Evolutionary conservation across 257 asterid genomes (phyloP).

Genomic region (Lycium barbarum): DNA sequence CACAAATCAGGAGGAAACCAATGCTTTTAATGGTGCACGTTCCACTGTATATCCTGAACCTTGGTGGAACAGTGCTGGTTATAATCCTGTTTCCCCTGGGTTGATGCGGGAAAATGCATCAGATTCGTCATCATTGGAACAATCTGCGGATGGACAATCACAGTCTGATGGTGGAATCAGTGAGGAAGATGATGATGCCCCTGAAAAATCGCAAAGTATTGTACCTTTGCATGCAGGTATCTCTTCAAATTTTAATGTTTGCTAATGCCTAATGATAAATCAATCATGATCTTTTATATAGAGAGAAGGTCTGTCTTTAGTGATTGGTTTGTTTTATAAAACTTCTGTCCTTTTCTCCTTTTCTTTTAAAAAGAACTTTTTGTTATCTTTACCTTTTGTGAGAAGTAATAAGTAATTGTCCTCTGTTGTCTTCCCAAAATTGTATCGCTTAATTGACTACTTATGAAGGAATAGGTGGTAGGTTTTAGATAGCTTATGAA

Average conservation of each 20-base stretch:
- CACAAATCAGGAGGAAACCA: constrained; percentile 50
- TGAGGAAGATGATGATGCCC: constrained; percentile 63
- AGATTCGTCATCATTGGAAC: constrained; percentile 78
- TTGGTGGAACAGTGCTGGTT: constrained; percentile 61
- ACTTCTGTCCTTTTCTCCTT: no score
- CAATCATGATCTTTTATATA: neutral
- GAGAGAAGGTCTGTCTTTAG: neutral
- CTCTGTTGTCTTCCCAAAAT: neutral
- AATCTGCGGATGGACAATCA: constrained; percentile 68
- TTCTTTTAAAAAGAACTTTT: no score
- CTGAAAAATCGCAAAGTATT: constrained; percentile 53
- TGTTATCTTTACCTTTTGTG: neutral
- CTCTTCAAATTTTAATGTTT: constrained; percentile 21
- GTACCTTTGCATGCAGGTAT: constrained; percentile 57
- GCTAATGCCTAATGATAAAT: neutral
- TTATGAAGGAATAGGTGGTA: no score
- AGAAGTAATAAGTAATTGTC: neutral
- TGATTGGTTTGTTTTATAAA: neutral
- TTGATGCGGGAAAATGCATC: constrained; percentile 61
- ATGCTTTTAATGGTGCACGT: constrained; percentile 44
- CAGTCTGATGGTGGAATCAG: constrained; percentile 67
- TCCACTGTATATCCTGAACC: constrained; percentile 52
- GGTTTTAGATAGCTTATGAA: no score
- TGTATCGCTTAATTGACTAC: neutral
- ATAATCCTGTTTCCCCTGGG: constrained; percentile 49